These are phyloP conservation scores for Talaromyces sp. DNA, from an alignment of 2,329 filamentous ascomycete genomes.

Conservation along the genomic window DNA sequence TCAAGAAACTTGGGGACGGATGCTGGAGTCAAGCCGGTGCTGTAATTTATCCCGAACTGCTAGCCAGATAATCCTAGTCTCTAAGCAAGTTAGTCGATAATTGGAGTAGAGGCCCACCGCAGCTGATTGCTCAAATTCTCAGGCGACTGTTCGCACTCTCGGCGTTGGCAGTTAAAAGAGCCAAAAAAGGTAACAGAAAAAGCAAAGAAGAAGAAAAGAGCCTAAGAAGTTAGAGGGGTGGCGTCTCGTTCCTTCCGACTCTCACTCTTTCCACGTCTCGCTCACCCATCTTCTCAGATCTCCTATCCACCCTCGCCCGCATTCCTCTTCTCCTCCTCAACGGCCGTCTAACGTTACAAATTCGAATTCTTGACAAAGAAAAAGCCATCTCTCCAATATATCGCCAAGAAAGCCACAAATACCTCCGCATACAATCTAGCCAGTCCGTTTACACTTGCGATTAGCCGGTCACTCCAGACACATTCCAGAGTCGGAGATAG, in stretches of 20 bases:
- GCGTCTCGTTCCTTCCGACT: conserved; percentile 1
- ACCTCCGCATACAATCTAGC: conserved; percentile 4
- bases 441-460: conserved; percentile 15
- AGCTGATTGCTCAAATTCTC: background rate
- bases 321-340: conserved; percentile 1
- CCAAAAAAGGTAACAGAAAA: conserved; percentile 8
- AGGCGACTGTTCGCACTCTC: background rate
- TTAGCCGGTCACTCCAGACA: background rate
- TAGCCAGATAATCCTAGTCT: background rate
- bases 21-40: background rate
- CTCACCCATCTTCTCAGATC: background rate
- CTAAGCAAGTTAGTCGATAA: background rate
- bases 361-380: background rate
- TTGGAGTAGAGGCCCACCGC: background rate
- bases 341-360: conserved; percentile 1
- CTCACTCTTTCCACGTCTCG: conserved; percentile 5
- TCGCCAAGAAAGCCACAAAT: conserved; percentile 15
- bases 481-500: conserved; percentile 15
- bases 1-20: background rate
- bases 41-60: background rate
- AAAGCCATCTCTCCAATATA: background rate
- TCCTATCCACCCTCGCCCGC: background rate
- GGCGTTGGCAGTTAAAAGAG: background rate
- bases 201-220: background rate
- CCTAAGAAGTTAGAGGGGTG: background rate